Conservation (phyloP, 768 basidiomycete species). For the Suillus subluteus region DNA sequence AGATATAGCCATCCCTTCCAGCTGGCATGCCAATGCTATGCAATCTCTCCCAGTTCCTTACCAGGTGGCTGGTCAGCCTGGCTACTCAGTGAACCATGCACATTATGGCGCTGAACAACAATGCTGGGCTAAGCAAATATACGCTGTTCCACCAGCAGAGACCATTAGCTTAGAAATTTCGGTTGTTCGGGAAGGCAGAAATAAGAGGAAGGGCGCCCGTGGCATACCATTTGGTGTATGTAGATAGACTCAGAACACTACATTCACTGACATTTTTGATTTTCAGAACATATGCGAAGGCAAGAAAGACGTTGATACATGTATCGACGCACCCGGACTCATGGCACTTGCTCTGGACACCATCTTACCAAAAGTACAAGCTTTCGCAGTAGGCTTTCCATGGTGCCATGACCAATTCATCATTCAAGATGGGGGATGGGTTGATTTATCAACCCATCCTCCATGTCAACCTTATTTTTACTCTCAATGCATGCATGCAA, state of each 20-base stretch:
- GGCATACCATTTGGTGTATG: not conserved
- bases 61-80: not conserved
- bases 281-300: slow-evolving; percentile 15
- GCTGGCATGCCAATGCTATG: not conserved
- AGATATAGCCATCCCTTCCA: not conserved
- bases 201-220: not conserved
- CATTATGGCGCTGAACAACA: slow-evolving; percentile 1
- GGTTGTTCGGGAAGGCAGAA: not conserved
- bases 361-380: too few species aligned
- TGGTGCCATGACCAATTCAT: too few species aligned
- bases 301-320: slow-evolving; percentile 8
- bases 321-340: slow-evolving; percentile 7
- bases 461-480: too few species aligned
- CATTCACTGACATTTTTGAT: not conserved
- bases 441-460: too few species aligned
- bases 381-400: too few species aligned
- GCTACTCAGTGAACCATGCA: slow-evolving; percentile 13
- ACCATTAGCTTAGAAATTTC: slow-evolving; percentile 1
- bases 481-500: too few species aligned
- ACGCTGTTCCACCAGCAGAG: slow-evolving; percentile 1
- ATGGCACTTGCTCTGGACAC: too few species aligned
- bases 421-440: too few species aligned
- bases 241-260: not conserved
- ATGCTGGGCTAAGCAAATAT: slow-evolving; percentile 4
- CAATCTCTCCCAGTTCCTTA: too few species aligned